Evolutionary conservation across 345 rosid species (phyloP).

Genomic region (Dipteronia sinensis): DNA sequence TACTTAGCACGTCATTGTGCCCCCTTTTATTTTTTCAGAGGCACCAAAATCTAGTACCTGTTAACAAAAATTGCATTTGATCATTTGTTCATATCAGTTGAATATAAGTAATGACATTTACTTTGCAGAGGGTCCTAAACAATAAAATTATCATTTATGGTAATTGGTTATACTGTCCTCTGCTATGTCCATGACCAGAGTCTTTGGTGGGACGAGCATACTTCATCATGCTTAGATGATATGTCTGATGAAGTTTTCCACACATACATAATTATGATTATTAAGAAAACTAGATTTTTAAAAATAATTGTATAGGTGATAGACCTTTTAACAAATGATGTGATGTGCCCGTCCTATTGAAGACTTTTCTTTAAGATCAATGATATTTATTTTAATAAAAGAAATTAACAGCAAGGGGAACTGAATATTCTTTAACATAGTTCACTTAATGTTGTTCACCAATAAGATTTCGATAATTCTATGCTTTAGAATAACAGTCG

Average conservation of each 20-base stretch:
- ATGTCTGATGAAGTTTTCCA: too few relatives aligned
- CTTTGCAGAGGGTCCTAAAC: not conserved
- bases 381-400: not conserved
- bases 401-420: not conserved
- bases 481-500: not conserved
- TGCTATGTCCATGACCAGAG: not conserved
- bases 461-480: too few relatives aligned
- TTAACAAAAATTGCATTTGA: not conserved
- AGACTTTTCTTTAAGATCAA: not conserved
- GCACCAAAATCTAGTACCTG: constrained; percentile 7
- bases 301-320: not conserved
- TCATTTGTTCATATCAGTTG: not conserved
- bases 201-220: too few relatives aligned
- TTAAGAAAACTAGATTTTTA: not conserved
- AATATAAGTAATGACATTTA: not conserved
- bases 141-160: not conserved
- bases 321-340: not conserved
- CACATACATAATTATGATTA: not conserved
- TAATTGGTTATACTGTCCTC: not conserved
- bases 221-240: not conserved
- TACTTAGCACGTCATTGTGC: constrained; percentile 24
- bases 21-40: constrained; percentile 7
- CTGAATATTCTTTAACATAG: not conserved
- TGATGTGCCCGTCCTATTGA: not conserved
- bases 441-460: too few relatives aligned